Evolutionary conservation across 208 protist species (phyloP), one percentile per base, ranked within the genome.

Genomic region (Jaenimonas drosophilae): DNA sequence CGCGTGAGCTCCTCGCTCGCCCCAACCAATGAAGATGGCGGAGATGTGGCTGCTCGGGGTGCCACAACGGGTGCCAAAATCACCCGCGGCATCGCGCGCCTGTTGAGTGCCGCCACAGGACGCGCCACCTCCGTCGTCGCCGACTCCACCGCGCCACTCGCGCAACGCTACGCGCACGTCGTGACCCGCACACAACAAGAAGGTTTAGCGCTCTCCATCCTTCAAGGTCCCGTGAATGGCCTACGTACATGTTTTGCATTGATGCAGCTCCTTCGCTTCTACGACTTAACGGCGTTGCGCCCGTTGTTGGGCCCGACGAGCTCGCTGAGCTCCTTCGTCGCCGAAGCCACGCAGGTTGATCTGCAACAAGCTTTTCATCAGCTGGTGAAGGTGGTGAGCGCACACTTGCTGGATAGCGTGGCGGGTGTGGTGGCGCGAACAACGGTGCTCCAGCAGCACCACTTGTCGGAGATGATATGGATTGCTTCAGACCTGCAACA

Each of bases 231-330:
- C 4, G 45, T 82, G 38, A 40, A 54, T 3, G 70, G 55, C n/a
- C 40, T 82, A 7, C 64, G 70, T 42, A 73, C 57, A 12, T 52
- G 53, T 32, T 76, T 83, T 45, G 45, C 55, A 14, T 52, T 92
- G 3, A 42, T 86, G 26, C 68, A 80, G 58, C 64, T 92, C 16
- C 83, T 87, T 29, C 61, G 59, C 38, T 92, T 88, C 63, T 89
- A 85, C 57, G 60, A 48, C 11, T 50, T 24, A 17, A 72, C 68
- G 3, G 76, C 69, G 2, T 79, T 88, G 27, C 45, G 46, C 6
- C 70, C 72, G 19, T 48, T 92, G 23, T 63, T 88, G 23, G 78
- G 78, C 0, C 32, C 48, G 17, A 48, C 42, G 14, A 44, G 78
- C 1, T 51, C 68, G 25, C 64, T 91, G 32, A 82, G 74, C 11